A percentile compares a stretch with the other conserved stretches of the same genome.
Conservation (phyloP, 2,329 filamentous ascomycete species). For the Penicillium sp. region DNA sequence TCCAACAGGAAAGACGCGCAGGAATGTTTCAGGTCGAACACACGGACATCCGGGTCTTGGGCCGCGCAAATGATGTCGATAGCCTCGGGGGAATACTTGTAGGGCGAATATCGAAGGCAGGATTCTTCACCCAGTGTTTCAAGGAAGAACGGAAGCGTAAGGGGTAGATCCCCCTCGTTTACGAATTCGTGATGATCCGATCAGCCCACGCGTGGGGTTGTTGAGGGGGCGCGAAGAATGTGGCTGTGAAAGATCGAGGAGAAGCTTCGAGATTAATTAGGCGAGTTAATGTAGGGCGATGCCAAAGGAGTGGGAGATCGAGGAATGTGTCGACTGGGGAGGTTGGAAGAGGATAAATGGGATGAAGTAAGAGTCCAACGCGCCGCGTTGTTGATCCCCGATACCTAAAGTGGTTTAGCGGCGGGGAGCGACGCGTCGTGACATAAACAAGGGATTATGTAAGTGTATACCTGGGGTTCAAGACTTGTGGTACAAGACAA, state of each 20-base stretch:
- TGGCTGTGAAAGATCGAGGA: not conserved
- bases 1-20: constrained; percentile 7
- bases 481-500: too few relatives aligned
- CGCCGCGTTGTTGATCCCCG: constrained; percentile 36
- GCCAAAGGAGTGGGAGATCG: not conserved
- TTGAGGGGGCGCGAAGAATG: constrained; percentile 9
- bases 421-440: constrained; percentile 29
- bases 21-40: constrained; percentile 34
- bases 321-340: constrained; percentile 5
- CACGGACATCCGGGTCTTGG: constrained; percentile 24
- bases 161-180: constrained; percentile 22
- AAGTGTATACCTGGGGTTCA: not conserved
- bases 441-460: constrained; percentile 21
- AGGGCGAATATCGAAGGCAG: not conserved
- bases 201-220: constrained; percentile 19
- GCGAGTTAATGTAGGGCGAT: not conserved
- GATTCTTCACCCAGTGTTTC: constrained; percentile 15
- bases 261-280: not conserved
- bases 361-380: constrained; percentile 17
- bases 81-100: not conserved
- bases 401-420: constrained; percentile 27
- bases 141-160: constrained; percentile 21
- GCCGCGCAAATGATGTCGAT: constrained; percentile 7
- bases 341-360: constrained; percentile 7
- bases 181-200: constrained; percentile 8